These are phyloP conservation scores for Collybiopsis confluens DNA, from an alignment of 768 basidiomycete species.

Conservation along the genomic window DNA sequence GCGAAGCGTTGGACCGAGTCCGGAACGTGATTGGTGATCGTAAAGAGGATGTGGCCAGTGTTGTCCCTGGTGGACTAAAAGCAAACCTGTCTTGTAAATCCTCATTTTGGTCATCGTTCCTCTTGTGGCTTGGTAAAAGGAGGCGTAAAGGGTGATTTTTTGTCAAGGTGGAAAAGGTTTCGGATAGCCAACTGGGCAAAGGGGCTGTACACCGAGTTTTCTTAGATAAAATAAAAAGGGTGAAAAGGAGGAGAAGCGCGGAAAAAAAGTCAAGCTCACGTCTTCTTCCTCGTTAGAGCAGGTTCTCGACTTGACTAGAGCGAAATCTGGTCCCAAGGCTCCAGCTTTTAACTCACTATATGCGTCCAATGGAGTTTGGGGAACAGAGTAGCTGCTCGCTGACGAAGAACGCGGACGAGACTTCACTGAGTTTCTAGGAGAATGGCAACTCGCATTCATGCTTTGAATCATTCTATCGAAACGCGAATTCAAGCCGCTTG, in stretches of 20 bases:
- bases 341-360: slow-evolving; percentile 29
- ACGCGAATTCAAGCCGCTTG: slow-evolving; percentile 48
- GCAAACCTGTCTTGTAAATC: neutral
- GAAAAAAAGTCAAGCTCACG: neutral
- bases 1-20: neutral
- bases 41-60: neutral
- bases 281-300: slow-evolving; percentile 7
- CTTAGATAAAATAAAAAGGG: slow-evolving; percentile 10
- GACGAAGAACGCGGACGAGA: slow-evolving; percentile 40
- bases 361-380: slow-evolving; percentile 38
- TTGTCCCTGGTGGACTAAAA: neutral
- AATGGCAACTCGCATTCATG: slow-evolving; percentile 39
- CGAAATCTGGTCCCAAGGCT: slow-evolving; percentile 34
- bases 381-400: slow-evolving; percentile 33
- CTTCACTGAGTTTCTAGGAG: slow-evolving; percentile 16
- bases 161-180: slow-evolving; percentile 45
- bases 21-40: slow-evolving; percentile 2
- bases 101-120: neutral
- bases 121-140: slow-evolving; percentile 26
- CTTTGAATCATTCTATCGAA: slow-evolving; percentile 67
- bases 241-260: neutral
- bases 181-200: slow-evolving; percentile 54
- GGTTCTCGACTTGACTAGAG: slow-evolving; percentile 34
- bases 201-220: slow-evolving; percentile 20
- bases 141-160: slow-evolving; percentile 43